Percentiles rank a stretch among this genome's conserved stretches.
Evolutionary conservation across 768 basidiomycete genomes (phyloP).

Genomic region (Coprinellus aureogranulatus): DNA sequence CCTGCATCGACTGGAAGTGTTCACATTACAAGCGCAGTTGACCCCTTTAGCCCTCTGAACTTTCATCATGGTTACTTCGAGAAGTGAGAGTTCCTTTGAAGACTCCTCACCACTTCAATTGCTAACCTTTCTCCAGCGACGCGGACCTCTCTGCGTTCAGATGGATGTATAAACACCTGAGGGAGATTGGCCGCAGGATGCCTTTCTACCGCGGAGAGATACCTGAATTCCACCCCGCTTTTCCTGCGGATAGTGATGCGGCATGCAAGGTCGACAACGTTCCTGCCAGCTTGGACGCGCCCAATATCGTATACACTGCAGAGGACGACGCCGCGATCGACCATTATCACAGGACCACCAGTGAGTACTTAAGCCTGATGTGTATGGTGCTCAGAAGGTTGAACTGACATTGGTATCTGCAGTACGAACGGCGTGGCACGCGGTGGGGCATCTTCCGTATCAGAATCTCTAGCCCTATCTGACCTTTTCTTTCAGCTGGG

Average conservation of each 20-base stretch:
- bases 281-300: constrained; percentile 32
- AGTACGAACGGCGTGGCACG: constrained; percentile 49
- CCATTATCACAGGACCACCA: constrained; percentile 20
- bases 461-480: background rate
- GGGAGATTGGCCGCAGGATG: constrained; percentile 59
- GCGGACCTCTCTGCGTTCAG: constrained; percentile 45
- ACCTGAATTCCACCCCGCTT: constrained; percentile 32
- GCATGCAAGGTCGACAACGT: constrained; percentile 16
- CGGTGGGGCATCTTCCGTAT: constrained; percentile 26
- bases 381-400: too few relatives aligned
- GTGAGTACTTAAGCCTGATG: constrained; percentile 1
- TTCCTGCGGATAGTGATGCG: constrained; percentile 33
- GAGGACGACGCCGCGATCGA: constrained; percentile 46
- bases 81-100: constrained; percentile 33
- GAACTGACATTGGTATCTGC: too few relatives aligned
- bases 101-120: too few relatives aligned
- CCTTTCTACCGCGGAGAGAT: constrained; percentile 39
- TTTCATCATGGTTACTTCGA: constrained; percentile 48
- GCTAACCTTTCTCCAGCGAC: constrained; percentile 22
- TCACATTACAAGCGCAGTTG: constrained; percentile 43
- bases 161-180: constrained; percentile 53
- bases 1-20: constrained; percentile 47
- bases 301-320: constrained; percentile 39
- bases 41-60: constrained; percentile 39
- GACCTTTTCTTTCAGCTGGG: constrained; percentile 42